phyloP scores from a whole-genome alignment of 1,284 basidiomycete genomes.

The Schizopora paradoxa region DNA sequence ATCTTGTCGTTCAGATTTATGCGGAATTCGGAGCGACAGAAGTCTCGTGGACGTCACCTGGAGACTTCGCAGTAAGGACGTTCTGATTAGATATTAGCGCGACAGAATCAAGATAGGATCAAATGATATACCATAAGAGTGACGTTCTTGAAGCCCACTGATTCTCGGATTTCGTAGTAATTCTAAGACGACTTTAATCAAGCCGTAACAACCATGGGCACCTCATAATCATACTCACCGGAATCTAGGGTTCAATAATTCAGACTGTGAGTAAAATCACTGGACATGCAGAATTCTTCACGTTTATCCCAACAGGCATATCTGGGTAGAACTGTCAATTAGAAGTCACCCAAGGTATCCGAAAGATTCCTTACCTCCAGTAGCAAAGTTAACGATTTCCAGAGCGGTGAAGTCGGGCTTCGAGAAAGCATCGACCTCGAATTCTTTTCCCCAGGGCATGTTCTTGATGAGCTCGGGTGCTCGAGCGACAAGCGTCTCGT shows the following conservation, averaged over 20 bases:
- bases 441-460: conserved; percentile 78
- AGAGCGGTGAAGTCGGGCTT: conserved; percentile 85
- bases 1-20: conserved; percentile 7
- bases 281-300: conserved; percentile 28
- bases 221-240: conserved; percentile 35
- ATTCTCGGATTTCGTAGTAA: conserved; percentile 77
- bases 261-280: neutral
- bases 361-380: conserved; percentile 49
- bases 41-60: conserved; percentile 43
- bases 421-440: conserved; percentile 77
- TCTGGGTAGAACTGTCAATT: conserved; percentile 34
- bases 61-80: conserved; percentile 76
- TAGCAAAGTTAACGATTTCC: conserved; percentile 76
- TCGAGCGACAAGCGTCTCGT: conserved; percentile 65
- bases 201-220: conserved; percentile 44
- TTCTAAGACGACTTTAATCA: conserved; percentile 36
- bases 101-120: conserved; percentile 1
- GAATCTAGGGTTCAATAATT: neutral
- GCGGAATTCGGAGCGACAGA: no score
- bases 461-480: conserved; percentile 75
- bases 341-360: neutral
- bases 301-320: conserved; percentile 81
- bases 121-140: conserved; percentile 54
- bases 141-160: conserved; percentile 79
- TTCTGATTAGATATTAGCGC: conserved; percentile 39